Evolutionary conservation across 23 red algal genomes (phyloP), one percentile per base, ranked within the genome.

Genomic region (Agarophyton chilense): DNA sequence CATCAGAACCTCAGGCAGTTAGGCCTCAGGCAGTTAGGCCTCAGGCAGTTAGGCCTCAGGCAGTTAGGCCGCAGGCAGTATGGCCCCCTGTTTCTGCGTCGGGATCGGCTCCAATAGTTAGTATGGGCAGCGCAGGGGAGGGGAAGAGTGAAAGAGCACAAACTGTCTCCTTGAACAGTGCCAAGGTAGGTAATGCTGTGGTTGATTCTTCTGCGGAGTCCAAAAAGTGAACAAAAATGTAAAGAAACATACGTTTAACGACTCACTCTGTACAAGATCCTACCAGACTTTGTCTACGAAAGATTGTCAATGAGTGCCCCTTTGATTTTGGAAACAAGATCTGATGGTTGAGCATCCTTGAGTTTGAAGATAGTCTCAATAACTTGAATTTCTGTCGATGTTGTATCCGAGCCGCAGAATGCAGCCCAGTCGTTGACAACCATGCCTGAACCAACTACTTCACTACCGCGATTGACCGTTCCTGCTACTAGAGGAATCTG

Each of bases 341-440:
- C 24, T 38, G 55, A 57, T 41, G 87, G 88, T 56, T 83, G 66
- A 46, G 81, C 71, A 42, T 90, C 78, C 21, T 91, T 83, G 51
- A 98, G 72, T 64, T 95, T 92, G 50, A 98, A 93, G 39, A 98
- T 89, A 58, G 79, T 91, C 86, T 98, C 92, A 26, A 98, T 87
- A 17, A 98, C 88, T 38, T 86, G 87, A 36, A 98, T 40, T 83
- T 98, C 96, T 21, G 93, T 98, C 0, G 76, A 75, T 8, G 92
- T 98, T 33, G 96, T 95, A 34, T 89, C 87, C 62, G 95, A 72
- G 0, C 96, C 96, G 76, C 96, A 98, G 46, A 92, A 98, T 6
- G 92, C 92, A 49, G 81, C 65, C 96, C 92, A 98, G 50, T 98
- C 96, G 66, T 98, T 98, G 12, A 87, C 96, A 31, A 98, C 92